These are phyloP conservation scores for Heliosperma pusillum DNA, from an alignment of 148 eudicot species.

Conservation along the genomic window DNA sequence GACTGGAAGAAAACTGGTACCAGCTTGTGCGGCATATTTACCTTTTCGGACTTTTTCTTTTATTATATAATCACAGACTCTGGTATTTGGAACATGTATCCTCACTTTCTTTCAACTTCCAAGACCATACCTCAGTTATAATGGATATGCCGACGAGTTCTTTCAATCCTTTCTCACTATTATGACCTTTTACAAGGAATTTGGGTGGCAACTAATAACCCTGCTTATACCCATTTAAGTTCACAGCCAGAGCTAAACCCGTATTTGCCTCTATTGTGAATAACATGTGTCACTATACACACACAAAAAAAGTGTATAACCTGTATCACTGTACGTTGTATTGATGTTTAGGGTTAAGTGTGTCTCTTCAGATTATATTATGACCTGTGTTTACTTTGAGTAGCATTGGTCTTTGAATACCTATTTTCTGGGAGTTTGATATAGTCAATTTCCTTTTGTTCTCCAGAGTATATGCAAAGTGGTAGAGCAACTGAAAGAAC, in stretches of 20 bases:
- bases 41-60: background rate
- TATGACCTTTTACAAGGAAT: background rate
- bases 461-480: conserved; percentile 96
- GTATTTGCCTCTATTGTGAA: background rate
- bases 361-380: background rate
- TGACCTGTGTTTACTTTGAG: conserved; percentile 4
- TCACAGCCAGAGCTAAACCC: background rate
- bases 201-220: conserved; percentile 3
- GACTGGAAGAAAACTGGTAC: background rate
- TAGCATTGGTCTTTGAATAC: background rate
- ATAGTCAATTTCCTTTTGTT: background rate
- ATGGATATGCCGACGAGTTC: background rate
- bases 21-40: no score
- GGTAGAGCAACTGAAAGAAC: conserved; percentile 99
- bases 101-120: no score
- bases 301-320: background rate
- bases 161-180: background rate
- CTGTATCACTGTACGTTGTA: background rate
- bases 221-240: background rate
- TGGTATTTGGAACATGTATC: background rate
- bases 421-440: background rate
- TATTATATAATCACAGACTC: background rate
- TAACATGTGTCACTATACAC: background rate
- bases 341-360: background rate
- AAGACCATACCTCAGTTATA: background rate